Evolutionary conservation across 163 green algal genomes (phyloP), one percentile per base, ranked within the genome.

Genomic region (Trebouxiophyceae sp.): DNA sequence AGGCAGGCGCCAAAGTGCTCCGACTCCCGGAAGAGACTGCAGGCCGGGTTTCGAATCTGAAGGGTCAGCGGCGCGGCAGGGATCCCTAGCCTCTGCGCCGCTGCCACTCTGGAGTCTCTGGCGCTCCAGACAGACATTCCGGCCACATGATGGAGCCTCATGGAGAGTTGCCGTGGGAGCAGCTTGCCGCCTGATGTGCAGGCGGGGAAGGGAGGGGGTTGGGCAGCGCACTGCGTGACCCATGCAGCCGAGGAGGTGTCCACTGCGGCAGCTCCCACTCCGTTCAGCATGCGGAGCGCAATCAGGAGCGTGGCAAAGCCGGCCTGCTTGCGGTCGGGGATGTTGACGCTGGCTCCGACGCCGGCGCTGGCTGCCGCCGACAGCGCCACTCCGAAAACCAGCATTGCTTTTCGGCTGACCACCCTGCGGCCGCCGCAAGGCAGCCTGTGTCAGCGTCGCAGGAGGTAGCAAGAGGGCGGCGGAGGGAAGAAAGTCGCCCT

Each of bases 191-290:
- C n/a, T n/a, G n/a, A n/a, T n/a, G n/a, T n/a, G n/a, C n/a, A n/a
- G n/a, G n/a, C n/a, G n/a, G n/a, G n/a, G n/a, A n/a, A n/a, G 39
- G 39, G 39, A 50, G 39, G 16, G 39, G 39, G 12, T 50, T 16
- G 27, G 12, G 3, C 46, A 5, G 6, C 28, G 55, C 28, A 34
- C n/a, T 60, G 55, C 55, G n/a, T 31, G 57, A 63, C 33, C 30
- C 45, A 47, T 22, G 57, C 29, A 2, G 46, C 30, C 5, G 57
- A 63, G 12, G 57, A 63, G 16, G 57, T 63, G 57, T 65, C 59
- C 19, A 65, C 33, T 23, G 33, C 59, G 39, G 59, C 59, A 20
- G 29, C 34, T 2, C 59, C 33, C n/a, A 65, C 24, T 4, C 59
- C 59, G 24, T 65, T 56, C 29, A 65, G 23, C 20, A 55, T 26